Percentiles rank a stretch among this genome's conserved stretches.
phyloP scores from a whole-genome alignment of 257 asterid genomes.

The Plectranthus barbatus region DNA sequence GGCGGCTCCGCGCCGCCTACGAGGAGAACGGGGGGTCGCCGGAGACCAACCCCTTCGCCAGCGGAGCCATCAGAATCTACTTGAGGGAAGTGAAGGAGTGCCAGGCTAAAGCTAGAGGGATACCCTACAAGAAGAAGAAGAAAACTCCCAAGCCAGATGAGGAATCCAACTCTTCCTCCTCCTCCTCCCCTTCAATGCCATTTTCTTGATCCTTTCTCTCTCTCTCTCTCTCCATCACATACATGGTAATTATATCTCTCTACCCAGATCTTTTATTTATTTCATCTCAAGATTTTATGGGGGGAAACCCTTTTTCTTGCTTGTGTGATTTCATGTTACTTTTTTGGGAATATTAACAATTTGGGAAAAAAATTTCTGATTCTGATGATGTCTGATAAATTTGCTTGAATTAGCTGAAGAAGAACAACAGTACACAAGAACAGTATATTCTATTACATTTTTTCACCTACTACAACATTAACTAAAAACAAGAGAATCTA shows the following conservation, averaged over 20 bases:
- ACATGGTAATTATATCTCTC: constrained; percentile 10
- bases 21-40: constrained; percentile 78
- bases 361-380: not conserved
- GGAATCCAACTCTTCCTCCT: constrained; percentile 38
- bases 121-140: constrained; percentile 70
- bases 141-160: constrained; percentile 29
- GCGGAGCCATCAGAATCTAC: constrained; percentile 56
- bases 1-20: constrained; percentile 72
- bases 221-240: not conserved
- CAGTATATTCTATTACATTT: too few species aligned
- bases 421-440: not conserved
- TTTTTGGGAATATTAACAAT: not conserved
- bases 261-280: not conserved
- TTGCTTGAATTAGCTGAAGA: not conserved
- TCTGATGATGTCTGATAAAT: not conserved
- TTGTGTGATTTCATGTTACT: constrained; percentile 16
- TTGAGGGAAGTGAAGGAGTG: constrained; percentile 68
- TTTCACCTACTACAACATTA: not conserved
- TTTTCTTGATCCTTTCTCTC: constrained; percentile 28
- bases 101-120: constrained; percentile 64
- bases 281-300: not conserved
- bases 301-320: not conserved
- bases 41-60: constrained; percentile 65
- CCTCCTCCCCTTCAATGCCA: constrained; percentile 24
- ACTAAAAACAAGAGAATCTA: not conserved